Percentiles rank a stretch among this genome's conserved stretches.
Evolutionary conservation across 139 green algal genomes (phyloP).

Genomic region (Ulvella scutata): DNA sequence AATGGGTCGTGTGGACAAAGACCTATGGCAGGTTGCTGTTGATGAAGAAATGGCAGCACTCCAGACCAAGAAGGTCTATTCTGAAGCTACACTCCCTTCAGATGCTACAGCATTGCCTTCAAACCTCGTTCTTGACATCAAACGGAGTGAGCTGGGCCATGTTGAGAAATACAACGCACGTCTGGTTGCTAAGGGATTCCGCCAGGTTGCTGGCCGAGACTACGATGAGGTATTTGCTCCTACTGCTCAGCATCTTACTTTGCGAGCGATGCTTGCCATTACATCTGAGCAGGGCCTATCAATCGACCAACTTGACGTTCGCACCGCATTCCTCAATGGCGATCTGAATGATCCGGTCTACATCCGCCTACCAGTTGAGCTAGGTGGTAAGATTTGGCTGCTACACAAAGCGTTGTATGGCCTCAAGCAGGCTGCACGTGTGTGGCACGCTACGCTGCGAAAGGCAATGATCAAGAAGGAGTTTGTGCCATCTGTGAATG

Average conservation of each 20-base stretch:
- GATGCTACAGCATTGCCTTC: slow-evolving; percentile 1
- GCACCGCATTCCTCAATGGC: slow-evolving; percentile 39
- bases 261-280: neutral
- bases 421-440: slow-evolving; percentile 17
- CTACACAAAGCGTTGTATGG: slow-evolving; percentile 24
- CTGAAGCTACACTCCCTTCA: too few species aligned
- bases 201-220: slow-evolving; percentile 6
- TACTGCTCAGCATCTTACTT: neutral
- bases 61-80: neutral
- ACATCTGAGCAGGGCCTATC: neutral
- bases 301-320: slow-evolving; percentile 19
- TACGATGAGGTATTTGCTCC: slow-evolving; percentile 10
- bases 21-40: neutral
- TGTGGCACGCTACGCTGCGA: slow-evolving; percentile 12
- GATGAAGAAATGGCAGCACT: neutral
- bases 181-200: slow-evolving; percentile 21
- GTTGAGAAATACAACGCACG: slow-evolving; percentile 18
- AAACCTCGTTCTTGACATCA: neutral
- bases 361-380: slow-evolving; percentile 11
- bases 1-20: neutral
- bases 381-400: slow-evolving; percentile 10
- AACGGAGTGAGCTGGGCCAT: neutral
- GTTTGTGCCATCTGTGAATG: slow-evolving; percentile 9
- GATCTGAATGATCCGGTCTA: slow-evolving; percentile 23
- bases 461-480: slow-evolving; percentile 5